These are phyloP conservation scores for Trametes villosa DNA, from an alignment of 768 basidiomycete genomes.

Conservation along the genomic window DNA sequence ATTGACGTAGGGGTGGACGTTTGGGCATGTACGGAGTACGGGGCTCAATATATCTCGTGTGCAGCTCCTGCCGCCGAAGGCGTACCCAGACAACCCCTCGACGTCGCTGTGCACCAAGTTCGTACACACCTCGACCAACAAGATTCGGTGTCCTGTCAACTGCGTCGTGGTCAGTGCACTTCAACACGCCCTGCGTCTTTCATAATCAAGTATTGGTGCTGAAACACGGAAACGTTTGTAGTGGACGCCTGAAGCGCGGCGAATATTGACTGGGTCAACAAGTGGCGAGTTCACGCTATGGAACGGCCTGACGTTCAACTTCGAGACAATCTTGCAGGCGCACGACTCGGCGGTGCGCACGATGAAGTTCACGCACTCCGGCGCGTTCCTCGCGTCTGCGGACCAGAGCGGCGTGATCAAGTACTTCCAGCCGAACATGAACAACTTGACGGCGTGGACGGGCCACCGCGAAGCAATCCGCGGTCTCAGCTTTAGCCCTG, in stretches of 20 bases:
- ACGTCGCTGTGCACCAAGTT: constrained; percentile 97
- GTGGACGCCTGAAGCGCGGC: constrained; percentile 98
- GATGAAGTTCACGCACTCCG: constrained; percentile 89
- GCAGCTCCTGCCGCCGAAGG: constrained; percentile 92
- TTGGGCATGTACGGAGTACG: constrained; percentile 24
- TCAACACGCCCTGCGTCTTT: not conserved
- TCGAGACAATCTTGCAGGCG: constrained; percentile 98
- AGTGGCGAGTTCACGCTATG: constrained; percentile 98
- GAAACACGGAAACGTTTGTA: constrained; percentile 35
- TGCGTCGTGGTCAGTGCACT: constrained; percentile 80
- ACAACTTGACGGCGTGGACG: constrained; percentile 93
- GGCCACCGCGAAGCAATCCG: constrained; percentile 97
- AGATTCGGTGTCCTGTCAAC: constrained; percentile 96
- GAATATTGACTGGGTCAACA: constrained; percentile 92
- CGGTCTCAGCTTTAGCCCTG: constrained; percentile 88
- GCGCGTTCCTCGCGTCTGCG: constrained; percentile 89
- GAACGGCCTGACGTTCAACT: constrained; percentile 99
- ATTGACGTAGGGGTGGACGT: constrained; percentile 68
- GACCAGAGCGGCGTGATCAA: constrained; percentile 96
- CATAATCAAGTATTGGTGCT: not conserved
- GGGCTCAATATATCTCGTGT: constrained; percentile 30
- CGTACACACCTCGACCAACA: constrained; percentile 98
- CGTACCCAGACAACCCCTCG: constrained; percentile 88
- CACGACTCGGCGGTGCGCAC: constrained; percentile 95
- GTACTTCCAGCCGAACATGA: constrained; percentile 99